Percentiles rank a stretch among this genome's conserved stretches.
phyloP scores from a whole-genome alignment of 768 basidiomycete genomes.

The Suillus plorans region DNA sequence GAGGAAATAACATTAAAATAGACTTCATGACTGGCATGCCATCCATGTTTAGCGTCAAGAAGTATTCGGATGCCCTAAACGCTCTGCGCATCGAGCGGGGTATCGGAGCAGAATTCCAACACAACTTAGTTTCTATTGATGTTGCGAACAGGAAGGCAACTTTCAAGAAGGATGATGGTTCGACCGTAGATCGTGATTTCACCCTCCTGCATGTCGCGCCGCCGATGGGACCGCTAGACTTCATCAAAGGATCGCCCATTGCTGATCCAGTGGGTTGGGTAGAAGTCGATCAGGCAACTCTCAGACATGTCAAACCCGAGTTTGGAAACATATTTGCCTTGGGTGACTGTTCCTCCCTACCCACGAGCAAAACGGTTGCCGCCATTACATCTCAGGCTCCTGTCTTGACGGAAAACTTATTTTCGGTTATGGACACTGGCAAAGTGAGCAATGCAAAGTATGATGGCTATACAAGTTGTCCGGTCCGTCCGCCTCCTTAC shows the following conservation, averaged over 20 bases:
- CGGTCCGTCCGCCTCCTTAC: slow-evolving; percentile 46
- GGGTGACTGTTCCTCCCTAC: slow-evolving; percentile 90
- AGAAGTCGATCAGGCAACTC: slow-evolving; percentile 74
- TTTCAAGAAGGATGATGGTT: slow-evolving; percentile 78
- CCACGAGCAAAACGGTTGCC: slow-evolving; percentile 95
- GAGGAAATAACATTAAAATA: slow-evolving; percentile 55
- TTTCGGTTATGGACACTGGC: slow-evolving; percentile 72
- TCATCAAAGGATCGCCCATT: slow-evolving; percentile 75
- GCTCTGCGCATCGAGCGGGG: slow-evolving; percentile 74
- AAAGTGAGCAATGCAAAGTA: slow-evolving; percentile 69
- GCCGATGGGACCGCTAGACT: slow-evolving; percentile 87
- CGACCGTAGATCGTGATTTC: slow-evolving; percentile 71
- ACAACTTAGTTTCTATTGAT: slow-evolving; percentile 81
- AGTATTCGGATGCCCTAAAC: slow-evolving; percentile 89
- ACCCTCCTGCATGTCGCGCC: slow-evolving; percentile 84
- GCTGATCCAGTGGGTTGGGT: slow-evolving; percentile 90
- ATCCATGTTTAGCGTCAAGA: slow-evolving; percentile 95
- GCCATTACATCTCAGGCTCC: slow-evolving; percentile 92
- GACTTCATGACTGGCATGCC: slow-evolving; percentile 92
- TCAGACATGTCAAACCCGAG: slow-evolving; percentile 81
- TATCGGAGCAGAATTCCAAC: slow-evolving; percentile 77
- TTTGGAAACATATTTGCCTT: slow-evolving; percentile 83
- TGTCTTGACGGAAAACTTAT: slow-evolving; percentile 86
- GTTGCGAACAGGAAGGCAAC: slow-evolving; percentile 70
- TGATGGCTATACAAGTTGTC: slow-evolving; percentile 88